These are phyloP conservation scores for Ophiosphaerella herpotricha DNA, from an alignment of 2,329 filamentous ascomycete genomes.

Conservation along the genomic window DNA sequence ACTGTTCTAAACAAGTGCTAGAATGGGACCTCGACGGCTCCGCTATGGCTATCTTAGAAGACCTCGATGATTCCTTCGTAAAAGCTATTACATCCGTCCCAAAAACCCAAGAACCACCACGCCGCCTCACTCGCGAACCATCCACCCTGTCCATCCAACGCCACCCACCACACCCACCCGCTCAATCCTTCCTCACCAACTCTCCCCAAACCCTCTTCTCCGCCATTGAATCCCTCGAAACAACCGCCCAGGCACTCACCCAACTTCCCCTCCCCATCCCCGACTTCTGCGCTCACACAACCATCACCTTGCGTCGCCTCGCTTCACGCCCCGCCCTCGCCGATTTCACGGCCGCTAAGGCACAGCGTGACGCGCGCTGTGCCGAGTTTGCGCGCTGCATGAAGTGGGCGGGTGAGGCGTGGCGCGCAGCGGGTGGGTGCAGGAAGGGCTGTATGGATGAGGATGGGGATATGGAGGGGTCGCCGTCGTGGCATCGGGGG, in stretches of 20 bases:
- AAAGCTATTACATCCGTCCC: conserved; percentile 23
- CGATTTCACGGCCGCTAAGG: conserved; percentile 28
- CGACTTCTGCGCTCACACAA: conserved; percentile 39
- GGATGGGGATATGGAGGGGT: conserved; percentile 36
- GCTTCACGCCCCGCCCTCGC: conserved; percentile 28
- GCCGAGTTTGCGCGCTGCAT: conserved; percentile 41
- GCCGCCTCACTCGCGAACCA: conserved; percentile 25
- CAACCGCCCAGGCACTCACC: conserved; percentile 33
- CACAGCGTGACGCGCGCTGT: conserved; percentile 23
- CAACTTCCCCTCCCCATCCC: conserved; percentile 29
- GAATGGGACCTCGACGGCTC: conserved; percentile 36
- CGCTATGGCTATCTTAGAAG: conserved; percentile 31
- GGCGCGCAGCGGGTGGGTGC: conserved; percentile 38
- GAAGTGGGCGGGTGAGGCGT: conserved; percentile 39
- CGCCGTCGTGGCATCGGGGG: conserved; percentile 43
- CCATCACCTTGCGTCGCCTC: conserved; percentile 36
- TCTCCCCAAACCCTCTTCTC: conserved; percentile 30
- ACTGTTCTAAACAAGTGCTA: conserved; percentile 31
- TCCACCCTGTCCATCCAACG: conserved; percentile 13
- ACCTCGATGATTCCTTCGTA: conserved; percentile 36
- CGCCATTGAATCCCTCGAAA: conserved; percentile 41
- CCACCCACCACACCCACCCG: conserved; percentile 8
- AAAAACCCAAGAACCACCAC: conserved; percentile 9
- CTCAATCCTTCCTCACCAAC: conserved; percentile 24
- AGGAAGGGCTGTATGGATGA: conserved; percentile 39